Evolutionary conservation across 495 filamentous ascomycete species (phyloP).

Genomic region (Chaetomidium leptoderma): DNA sequence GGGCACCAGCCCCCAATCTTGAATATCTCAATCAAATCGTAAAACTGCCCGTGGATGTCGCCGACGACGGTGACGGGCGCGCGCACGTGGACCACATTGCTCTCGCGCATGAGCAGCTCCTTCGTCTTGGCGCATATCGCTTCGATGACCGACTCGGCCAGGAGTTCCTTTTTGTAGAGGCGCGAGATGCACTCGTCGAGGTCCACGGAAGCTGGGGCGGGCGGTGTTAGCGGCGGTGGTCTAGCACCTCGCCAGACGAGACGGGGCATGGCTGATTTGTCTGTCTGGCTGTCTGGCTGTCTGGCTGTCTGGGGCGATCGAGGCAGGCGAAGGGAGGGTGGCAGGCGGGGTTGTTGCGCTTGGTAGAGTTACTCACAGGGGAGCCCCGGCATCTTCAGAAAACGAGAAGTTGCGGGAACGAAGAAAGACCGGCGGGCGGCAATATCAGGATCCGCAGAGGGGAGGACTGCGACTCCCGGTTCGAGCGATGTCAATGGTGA

Average conservation of each 20-base stretch:
- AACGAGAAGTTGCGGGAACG: constrained; percentile 3
- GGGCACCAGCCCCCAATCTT: constrained; percentile 95
- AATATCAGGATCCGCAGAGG: constrained; percentile 23
- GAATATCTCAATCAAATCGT: constrained; percentile 97
- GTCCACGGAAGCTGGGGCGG: constrained; percentile 76
- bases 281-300: not conserved
- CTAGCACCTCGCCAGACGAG: constrained; percentile 1
- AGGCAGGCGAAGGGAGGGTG: not conserved
- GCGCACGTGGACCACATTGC: constrained; percentile 96
- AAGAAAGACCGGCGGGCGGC: not conserved
- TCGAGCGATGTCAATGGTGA: constrained; percentile 34
- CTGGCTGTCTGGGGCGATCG: not conserved
- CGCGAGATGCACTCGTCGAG: constrained; percentile 96
- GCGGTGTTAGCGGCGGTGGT: constrained; percentile 12
- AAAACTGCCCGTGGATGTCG: constrained; percentile 98
- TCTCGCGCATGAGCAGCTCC: constrained; percentile 98
- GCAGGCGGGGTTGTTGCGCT: not conserved
- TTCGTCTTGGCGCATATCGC: constrained; percentile 99
- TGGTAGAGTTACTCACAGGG: constrained; percentile 57
- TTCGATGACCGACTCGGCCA: constrained; percentile 97
- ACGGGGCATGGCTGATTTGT: constrained; percentile 1
- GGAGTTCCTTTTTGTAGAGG: constrained; percentile 90
- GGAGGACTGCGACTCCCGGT: constrained; percentile 27
- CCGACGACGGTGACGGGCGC: constrained; percentile 98
- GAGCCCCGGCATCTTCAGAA: constrained; percentile 74